Percentiles rank a stretch among this genome's conserved stretches.
Evolutionary conservation across 495 filamentous ascomycete genomes (phyloP).

Genomic region (Aspergillus leporis): DNA sequence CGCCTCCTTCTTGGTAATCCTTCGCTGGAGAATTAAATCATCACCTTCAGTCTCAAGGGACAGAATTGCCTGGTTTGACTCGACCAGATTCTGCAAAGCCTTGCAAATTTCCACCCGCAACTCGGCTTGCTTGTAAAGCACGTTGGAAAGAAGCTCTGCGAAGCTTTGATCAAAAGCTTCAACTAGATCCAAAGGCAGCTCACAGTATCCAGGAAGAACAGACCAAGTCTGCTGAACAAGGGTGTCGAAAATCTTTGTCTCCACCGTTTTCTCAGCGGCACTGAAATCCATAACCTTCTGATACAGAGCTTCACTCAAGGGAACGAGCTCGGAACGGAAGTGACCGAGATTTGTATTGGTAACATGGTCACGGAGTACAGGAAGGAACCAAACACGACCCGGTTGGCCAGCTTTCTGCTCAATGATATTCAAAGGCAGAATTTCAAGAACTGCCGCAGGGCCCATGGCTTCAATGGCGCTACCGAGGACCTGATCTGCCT

Average conservation of each 20-base stretch:
- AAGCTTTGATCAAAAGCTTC: constrained; percentile 84
- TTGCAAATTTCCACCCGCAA: constrained; percentile 83
- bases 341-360: constrained; percentile 82
- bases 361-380: constrained; percentile 80
- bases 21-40: constrained; percentile 66
- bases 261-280: constrained; percentile 79
- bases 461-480: constrained; percentile 87
- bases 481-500: constrained; percentile 85
- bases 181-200: constrained; percentile 77
- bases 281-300: constrained; percentile 82
- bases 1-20: constrained; percentile 73
- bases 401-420: constrained; percentile 73
- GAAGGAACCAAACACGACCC: constrained; percentile 92
- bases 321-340: constrained; percentile 82
- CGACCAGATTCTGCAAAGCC: constrained; percentile 80
- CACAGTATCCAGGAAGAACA: constrained; percentile 91
- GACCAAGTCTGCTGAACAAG: constrained; percentile 95
- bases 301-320: constrained; percentile 86
- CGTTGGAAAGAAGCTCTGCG: constrained; percentile 84
- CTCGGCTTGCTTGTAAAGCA: constrained; percentile 89
- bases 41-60: constrained; percentile 60
- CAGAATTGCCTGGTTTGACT: constrained; percentile 82
- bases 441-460: constrained; percentile 72
- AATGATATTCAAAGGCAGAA: constrained; percentile 81
- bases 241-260: constrained; percentile 96